These are phyloP conservation scores for Dalechampia spathulata DNA, from an alignment of 441 rosid species.

Conservation along the genomic window DNA sequence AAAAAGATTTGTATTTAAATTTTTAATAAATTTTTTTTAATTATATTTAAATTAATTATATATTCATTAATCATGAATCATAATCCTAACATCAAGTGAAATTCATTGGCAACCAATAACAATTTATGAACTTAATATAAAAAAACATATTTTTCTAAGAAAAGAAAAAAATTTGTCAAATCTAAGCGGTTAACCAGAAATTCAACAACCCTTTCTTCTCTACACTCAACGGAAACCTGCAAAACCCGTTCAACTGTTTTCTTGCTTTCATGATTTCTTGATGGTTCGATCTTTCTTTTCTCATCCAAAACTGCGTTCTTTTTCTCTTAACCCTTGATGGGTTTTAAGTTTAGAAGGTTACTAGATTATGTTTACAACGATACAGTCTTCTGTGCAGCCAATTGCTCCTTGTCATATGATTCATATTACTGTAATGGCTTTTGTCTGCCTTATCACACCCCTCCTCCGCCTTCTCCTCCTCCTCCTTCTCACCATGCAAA, in stretches of 20 bases:
- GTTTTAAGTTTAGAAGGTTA: constrained; percentile 21
- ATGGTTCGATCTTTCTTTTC: constrained; percentile 10
- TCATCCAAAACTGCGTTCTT: background rate
- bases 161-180: constrained; percentile 1
- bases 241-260: constrained; percentile 3
- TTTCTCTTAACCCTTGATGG: constrained; percentile 18
- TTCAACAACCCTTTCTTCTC: background rate
- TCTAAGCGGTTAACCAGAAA: constrained; percentile 6
- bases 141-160: too few relatives aligned
- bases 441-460: background rate
- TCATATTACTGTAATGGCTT: background rate
- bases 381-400: background rate
- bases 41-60: too few relatives aligned
- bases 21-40: too few relatives aligned
- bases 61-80: too few relatives aligned
- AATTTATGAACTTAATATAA: too few relatives aligned
- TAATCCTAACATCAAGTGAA: too few relatives aligned
- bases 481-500: background rate
- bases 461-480: background rate
- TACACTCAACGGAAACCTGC: background rate
- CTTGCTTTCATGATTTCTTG: background rate
- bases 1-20: too few relatives aligned
- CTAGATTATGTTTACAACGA: background rate
- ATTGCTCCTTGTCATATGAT: constrained; percentile 12
- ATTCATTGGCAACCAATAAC: too few relatives aligned